A percentile compares a stretch with the other conserved stretches of the same genome.
phyloP scores from a whole-genome alignment of 1,284 basidiomycete genomes.

The Amylostereum chailletii region DNA sequence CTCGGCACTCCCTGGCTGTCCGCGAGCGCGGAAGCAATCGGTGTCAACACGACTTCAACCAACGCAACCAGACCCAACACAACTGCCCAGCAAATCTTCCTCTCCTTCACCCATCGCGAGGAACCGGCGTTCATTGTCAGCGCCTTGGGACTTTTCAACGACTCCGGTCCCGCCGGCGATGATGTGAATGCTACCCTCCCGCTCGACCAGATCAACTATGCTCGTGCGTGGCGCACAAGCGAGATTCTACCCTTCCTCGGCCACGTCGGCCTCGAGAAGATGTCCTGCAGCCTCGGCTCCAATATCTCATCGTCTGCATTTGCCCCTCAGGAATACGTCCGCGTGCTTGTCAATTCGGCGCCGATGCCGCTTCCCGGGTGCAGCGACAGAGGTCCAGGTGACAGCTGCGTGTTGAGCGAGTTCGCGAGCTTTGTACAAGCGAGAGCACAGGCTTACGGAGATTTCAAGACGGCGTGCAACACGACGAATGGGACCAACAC shows the following conservation, averaged over 20 bases:
- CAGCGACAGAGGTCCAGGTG: not conserved
- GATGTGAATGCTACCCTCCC: constrained; percentile 16
- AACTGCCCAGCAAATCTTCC: constrained; percentile 13
- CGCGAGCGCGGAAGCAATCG: constrained; percentile 4
- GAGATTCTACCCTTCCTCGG: constrained; percentile 15
- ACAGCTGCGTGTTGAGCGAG: not conserved
- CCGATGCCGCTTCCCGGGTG: constrained; percentile 6
- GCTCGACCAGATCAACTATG: constrained; percentile 15
- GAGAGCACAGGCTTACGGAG: not conserved
- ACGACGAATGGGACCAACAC: not conserved
- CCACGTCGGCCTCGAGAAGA: constrained; percentile 15
- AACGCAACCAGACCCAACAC: not conserved
- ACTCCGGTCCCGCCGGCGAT: constrained; percentile 12
- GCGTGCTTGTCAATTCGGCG: constrained; percentile 5
- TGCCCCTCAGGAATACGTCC: not conserved
- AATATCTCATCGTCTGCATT: not conserved
- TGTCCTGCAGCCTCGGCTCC: constrained; percentile 9
- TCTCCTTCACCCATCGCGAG: constrained; percentile 18
- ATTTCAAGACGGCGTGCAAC: not conserved
- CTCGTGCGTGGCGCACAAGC: constrained; percentile 12
- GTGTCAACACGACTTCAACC: constrained; percentile 1
- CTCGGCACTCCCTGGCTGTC: constrained; percentile 17
- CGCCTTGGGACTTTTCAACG: constrained; percentile 18
- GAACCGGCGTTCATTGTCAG: constrained; percentile 16
- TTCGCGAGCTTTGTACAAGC: not conserved